phyloP scores from a whole-genome alignment of 1,284 basidiomycete genomes.

The Porodaedalea pini region DNA sequence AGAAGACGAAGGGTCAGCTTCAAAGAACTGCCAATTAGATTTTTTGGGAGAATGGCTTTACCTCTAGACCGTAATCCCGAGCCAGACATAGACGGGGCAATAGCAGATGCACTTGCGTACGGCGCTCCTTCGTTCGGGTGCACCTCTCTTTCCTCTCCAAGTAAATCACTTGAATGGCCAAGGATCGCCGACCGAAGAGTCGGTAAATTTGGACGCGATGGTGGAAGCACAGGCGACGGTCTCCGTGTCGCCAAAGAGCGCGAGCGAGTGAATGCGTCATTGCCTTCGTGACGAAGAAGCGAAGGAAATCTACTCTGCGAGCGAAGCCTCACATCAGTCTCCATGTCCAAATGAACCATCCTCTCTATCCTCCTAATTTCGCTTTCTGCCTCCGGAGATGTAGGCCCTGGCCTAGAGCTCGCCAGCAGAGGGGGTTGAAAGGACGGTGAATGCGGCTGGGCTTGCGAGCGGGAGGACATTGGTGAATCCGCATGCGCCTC shows the following conservation, averaged over 20 bases:
- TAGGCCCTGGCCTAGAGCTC: too few relatives aligned
- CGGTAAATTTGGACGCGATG: conserved; percentile 7
- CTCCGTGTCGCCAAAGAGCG: not conserved
- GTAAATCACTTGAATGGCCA: not conserved
- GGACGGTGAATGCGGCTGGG: too few relatives aligned
- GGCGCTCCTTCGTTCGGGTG: not conserved
- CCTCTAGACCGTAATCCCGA: conserved; percentile 1
- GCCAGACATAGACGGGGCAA: not conserved
- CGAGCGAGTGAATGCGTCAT: not conserved
- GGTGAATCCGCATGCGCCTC: too few relatives aligned
- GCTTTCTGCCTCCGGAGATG: not conserved
- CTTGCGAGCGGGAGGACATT: too few relatives aligned
- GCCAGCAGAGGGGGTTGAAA: too few relatives aligned
- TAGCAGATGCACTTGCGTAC: not conserved
- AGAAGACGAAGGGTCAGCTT: not conserved
- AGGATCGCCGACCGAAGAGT: conserved; percentile 9
- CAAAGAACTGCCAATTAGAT: not conserved
- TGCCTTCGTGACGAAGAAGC: not conserved
- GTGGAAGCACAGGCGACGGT: not conserved
- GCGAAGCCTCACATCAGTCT: not conserved
- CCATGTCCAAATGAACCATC: conserved; percentile 9
- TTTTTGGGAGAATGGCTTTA: not conserved
- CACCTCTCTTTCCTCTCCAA: not conserved
- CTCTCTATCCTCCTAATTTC: not conserved
- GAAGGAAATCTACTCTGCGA: not conserved